Conservation (phyloP, 139 green algal genomes). For the Closterium sp. region DNA sequence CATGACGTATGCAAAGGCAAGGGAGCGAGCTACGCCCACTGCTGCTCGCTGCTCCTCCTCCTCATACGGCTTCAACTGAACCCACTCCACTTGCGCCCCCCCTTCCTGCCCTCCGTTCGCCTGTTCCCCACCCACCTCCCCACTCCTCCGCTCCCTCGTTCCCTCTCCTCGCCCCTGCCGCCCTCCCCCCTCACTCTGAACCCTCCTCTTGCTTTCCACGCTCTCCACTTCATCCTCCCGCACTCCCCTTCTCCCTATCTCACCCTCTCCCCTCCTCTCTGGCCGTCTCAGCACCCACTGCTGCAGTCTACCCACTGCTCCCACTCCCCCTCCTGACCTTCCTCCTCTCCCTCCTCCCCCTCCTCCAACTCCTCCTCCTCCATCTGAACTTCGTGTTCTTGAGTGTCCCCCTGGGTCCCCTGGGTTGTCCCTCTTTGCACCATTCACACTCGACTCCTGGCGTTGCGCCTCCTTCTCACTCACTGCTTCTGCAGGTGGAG, state of each 20-base stretch:
- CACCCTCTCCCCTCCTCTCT: not conserved
- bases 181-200: not conserved
- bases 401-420: no score
- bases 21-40: constrained; percentile 4
- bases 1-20: constrained; percentile 23
- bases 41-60: constrained; percentile 19
- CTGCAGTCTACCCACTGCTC: not conserved
- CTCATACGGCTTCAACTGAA: no score
- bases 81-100: no score
- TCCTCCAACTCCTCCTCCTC: not conserved
- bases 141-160: not conserved
- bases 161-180: not conserved
- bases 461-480: not conserved
- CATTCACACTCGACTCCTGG: not conserved
- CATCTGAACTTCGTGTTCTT: not conserved
- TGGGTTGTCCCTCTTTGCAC: not conserved
- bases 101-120: not conserved
- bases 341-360: not conserved
- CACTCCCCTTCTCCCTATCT: not conserved
- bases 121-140: not conserved
- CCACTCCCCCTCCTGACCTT: not conserved
- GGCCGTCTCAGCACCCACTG: not conserved
- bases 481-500: not conserved
- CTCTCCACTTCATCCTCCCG: not conserved
- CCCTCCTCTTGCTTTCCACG: not conserved